A percentile compares a stretch with the other conserved stretches of the same genome.
Conservation (phyloP, 371 early-diverging fungal genomes). For the Syncephalis fuscata region DNA sequence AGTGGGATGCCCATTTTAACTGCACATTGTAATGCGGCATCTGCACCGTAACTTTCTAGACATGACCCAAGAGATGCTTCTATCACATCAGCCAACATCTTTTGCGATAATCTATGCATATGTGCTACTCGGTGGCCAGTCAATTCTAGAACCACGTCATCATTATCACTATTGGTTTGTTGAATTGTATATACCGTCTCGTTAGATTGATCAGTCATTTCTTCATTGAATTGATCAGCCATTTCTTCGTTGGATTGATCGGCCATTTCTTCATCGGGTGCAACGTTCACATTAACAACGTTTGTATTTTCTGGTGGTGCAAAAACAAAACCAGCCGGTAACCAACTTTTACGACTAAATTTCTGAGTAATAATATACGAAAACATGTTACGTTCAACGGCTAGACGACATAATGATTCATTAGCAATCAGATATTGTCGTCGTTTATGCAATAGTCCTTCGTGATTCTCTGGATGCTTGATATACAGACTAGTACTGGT, state of each 20-base stretch:
- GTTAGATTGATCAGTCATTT: too few relatives aligned
- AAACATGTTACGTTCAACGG: slow-evolving; percentile 34
- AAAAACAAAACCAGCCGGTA: slow-evolving; percentile 28
- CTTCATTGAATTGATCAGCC: too few relatives aligned
- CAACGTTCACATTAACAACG: too few relatives aligned
- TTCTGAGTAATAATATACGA: slow-evolving; percentile 35
- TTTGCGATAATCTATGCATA: slow-evolving; percentile 46
- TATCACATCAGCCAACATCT: slow-evolving; percentile 76
- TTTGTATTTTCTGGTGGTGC: neutral
- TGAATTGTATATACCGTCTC: too few relatives aligned
- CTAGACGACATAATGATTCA: slow-evolving; percentile 34
- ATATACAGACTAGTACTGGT: slow-evolving; percentile 62
- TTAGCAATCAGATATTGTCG: slow-evolving; percentile 68
- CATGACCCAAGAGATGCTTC: slow-evolving; percentile 82
- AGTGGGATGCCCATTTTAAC: slow-evolving; percentile 35
- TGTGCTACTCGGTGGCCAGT: slow-evolving; percentile 2
- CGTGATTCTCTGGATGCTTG: slow-evolving; percentile 55
- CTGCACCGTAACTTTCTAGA: slow-evolving; percentile 35
- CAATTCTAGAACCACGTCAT: neutral
- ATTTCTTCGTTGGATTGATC: too few relatives aligned
- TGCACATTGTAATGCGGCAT: slow-evolving; percentile 39
- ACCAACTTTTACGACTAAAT: slow-evolving; percentile 45
- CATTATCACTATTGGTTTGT: too few relatives aligned
- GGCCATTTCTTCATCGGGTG: too few relatives aligned
- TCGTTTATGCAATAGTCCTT: slow-evolving; percentile 55